Evolutionary conservation across 345 rosid genomes (phyloP).

Genomic region (Sisymbrium altissimum): DNA sequence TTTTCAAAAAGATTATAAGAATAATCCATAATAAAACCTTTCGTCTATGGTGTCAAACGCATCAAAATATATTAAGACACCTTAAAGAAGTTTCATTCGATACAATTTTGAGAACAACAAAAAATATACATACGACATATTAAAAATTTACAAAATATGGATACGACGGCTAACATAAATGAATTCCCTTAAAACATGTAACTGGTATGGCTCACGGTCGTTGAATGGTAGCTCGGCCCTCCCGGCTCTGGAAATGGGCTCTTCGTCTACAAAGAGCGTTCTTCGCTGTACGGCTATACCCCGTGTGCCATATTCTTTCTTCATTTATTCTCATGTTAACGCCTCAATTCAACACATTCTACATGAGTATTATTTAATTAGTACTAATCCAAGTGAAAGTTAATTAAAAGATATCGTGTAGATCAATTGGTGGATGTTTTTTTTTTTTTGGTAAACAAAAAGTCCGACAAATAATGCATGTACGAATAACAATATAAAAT

Average conservation of each 20-base stretch:
- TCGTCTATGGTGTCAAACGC: not conserved
- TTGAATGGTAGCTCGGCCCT: not conserved
- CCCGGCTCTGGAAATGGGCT: not conserved
- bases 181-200: not conserved
- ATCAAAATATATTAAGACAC: not conserved
- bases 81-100: not conserved
- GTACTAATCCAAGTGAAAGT: not conserved
- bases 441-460: not conserved
- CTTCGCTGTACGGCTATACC: not conserved
- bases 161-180: not conserved
- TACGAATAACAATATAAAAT: not conserved
- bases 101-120: not conserved
- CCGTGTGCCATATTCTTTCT: too few relatives aligned
- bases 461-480: not conserved
- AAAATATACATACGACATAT: not conserved
- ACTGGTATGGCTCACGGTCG: not conserved
- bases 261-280: slow-evolving; percentile 18
- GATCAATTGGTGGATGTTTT: not conserved
- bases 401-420: not conserved
- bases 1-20: not conserved
- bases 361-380: not conserved
- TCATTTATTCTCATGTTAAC: not conserved
- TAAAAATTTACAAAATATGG: not conserved
- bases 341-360: not conserved
- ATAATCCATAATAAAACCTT: not conserved